A percentile compares a stretch with the other conserved stretches of the same genome.
Evolutionary conservation across 345 rosid genomes (phyloP).

Genomic region (Populus alba): DNA sequence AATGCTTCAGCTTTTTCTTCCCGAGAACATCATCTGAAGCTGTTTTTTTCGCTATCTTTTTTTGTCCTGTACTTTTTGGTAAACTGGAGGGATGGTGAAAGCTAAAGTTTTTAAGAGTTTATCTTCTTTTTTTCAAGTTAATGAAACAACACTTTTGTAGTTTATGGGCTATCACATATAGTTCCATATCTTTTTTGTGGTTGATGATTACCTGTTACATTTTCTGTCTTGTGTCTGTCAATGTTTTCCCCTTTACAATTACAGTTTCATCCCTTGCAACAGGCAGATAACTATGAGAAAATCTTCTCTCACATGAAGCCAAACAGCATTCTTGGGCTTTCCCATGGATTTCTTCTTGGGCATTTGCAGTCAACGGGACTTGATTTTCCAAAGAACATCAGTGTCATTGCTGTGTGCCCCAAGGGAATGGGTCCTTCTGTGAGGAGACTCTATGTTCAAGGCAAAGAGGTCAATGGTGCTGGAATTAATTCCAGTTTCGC

Average conservation of each 20-base stretch:
- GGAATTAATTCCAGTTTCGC: conserved; percentile 93
- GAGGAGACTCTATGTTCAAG: conserved; percentile 89
- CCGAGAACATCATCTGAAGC: neutral
- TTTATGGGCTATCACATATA: neutral
- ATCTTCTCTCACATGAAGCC: conserved; percentile 86
- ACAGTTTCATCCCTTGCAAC: neutral
- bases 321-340: conserved; percentile 89
- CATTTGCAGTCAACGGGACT: conserved; percentile 72
- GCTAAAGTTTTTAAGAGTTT: neutral
- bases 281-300: conserved; percentile 88
- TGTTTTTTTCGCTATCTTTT: neutral
- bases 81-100: neutral
- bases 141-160: neutral
- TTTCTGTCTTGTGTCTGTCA: neutral
- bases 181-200: neutral
- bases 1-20: neutral
- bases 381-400: conserved; percentile 79
- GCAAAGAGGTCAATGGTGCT: conserved; percentile 91
- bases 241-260: too few relatives aligned
- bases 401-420: conserved; percentile 89
- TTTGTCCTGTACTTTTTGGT: neutral
- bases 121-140: neutral
- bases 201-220: neutral
- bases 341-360: conserved; percentile 90
- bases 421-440: conserved; percentile 98